These are phyloP conservation scores for Exophiala aquamarina DNA, from an alignment of 2,329 filamentous ascomycete species.

Conservation along the genomic window DNA sequence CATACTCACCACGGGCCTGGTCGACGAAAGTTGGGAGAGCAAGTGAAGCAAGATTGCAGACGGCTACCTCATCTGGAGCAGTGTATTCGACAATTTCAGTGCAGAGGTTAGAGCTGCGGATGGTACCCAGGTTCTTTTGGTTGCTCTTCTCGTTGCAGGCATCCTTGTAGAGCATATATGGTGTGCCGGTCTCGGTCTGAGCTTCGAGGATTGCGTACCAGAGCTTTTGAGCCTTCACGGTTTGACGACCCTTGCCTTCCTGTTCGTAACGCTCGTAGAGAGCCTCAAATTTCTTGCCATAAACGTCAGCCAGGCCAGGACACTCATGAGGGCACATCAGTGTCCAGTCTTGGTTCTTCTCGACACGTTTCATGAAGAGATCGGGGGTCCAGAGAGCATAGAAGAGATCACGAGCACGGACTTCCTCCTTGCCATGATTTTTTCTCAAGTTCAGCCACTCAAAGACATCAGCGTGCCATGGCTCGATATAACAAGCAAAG, in stretches of 20 bases:
- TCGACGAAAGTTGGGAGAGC: conserved; percentile 90
- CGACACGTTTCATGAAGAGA: conserved; percentile 99
- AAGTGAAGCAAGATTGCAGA: conserved; percentile 95
- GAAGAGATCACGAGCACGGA: conserved; percentile 95
- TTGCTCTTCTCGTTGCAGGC: conserved; percentile 98
- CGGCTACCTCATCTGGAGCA: conserved; percentile 95
- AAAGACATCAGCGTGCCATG: conserved; percentile 97
- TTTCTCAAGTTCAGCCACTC: conserved; percentile 97
- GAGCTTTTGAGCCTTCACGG: conserved; percentile 95
- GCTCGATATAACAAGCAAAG: conserved; percentile 98
- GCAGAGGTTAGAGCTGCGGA: conserved; percentile 97
- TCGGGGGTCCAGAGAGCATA: conserved; percentile 98
- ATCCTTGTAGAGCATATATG: conserved; percentile 99
- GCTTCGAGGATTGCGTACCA: conserved; percentile 99
- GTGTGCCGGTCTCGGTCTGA: conserved; percentile 97
- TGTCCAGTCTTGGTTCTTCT: conserved; percentile 95
- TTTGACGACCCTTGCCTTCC: conserved; percentile 83
- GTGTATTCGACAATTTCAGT: conserved; percentile 98
- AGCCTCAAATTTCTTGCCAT: conserved; percentile 94
- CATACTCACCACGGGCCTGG: conserved; percentile 77
- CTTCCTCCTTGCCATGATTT: conserved; percentile 99
- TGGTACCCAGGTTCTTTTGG: conserved; percentile 99
- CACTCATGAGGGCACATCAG: conserved; percentile 98
- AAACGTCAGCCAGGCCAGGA: conserved; percentile 90
- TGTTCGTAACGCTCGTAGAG: conserved; percentile 89